These are phyloP conservation scores for Kwoniella mangroviensis DNA, from an alignment of 768 basidiomycete genomes.

Conservation along the genomic window DNA sequence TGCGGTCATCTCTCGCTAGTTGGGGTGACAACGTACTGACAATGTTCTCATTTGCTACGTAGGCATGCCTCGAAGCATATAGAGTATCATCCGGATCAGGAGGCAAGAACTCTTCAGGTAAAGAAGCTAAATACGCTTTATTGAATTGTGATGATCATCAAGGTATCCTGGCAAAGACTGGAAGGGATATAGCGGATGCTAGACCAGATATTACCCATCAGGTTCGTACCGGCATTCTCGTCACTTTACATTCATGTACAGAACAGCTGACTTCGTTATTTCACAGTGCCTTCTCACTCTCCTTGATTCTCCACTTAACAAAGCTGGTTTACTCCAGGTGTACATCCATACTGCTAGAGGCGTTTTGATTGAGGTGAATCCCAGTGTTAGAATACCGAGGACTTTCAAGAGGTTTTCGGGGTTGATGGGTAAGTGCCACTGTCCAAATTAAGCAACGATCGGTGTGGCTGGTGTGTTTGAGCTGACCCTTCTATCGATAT, in stretches of 20 bases:
- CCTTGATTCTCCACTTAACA: constrained; percentile 96
- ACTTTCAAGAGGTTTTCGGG: constrained; percentile 99
- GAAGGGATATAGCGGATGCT: constrained; percentile 98
- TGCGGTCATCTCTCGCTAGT: too few relatives aligned
- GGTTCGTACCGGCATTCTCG: constrained; percentile 61
- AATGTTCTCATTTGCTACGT: constrained; percentile 46
- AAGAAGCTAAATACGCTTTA: constrained; percentile 91
- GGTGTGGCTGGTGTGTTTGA: not conserved
- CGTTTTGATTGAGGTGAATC: constrained; percentile 96
- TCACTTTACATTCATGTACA: not conserved
- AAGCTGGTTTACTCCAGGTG: constrained; percentile 92
- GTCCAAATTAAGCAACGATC: not conserved
- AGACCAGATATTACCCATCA: constrained; percentile 98
- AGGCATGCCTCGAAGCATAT: constrained; percentile 96
- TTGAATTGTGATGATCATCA: constrained; percentile 99
- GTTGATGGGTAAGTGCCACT: constrained; percentile 77
- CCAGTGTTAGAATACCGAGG: constrained; percentile 93
- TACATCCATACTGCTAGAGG: constrained; percentile 98
- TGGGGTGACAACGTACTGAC: not conserved
- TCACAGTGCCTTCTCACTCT: constrained; percentile 90
- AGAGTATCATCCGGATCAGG: constrained; percentile 70
- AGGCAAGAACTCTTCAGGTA: constrained; percentile 62
- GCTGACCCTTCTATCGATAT: not conserved
- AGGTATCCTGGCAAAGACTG: constrained; percentile 95
- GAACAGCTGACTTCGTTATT: not conserved